Evolutionary conservation across 257 asterid genomes (phyloP).

Genomic region (Nyctanthes arbortristis): DNA sequence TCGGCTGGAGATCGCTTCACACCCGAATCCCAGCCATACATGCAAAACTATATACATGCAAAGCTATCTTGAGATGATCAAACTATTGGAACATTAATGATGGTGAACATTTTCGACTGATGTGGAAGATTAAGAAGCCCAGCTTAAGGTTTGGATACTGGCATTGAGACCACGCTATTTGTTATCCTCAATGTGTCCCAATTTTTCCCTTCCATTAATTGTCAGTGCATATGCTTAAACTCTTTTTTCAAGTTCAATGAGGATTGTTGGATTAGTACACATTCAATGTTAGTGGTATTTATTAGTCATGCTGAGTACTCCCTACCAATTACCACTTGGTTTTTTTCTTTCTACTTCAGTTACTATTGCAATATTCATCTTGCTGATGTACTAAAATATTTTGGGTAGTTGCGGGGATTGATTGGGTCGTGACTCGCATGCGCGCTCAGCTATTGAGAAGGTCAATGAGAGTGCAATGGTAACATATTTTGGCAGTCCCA

Average conservation of each 20-base stretch:
- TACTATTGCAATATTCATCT: background rate
- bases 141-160: background rate
- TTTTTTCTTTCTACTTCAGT: background rate
- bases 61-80: slow-evolving; percentile 72
- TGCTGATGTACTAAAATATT: background rate
- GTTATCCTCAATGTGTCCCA: too few relatives aligned
- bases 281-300: too few relatives aligned
- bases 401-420: background rate
- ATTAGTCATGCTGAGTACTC: background rate
- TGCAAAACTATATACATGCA: slow-evolving; percentile 78
- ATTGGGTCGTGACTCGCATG: background rate
- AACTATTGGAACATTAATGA: slow-evolving; percentile 64
- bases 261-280: too few relatives aligned
- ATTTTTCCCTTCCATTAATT: too few relatives aligned
- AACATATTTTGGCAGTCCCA: too few relatives aligned
- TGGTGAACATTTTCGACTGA: background rate
- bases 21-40: slow-evolving; percentile 46
- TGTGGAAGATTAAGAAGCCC: background rate
- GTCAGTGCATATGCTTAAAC: too few relatives aligned
- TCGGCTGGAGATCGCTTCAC: slow-evolving; percentile 50
- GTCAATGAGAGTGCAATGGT: background rate
- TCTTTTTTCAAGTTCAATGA: too few relatives aligned
- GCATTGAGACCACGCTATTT: too few relatives aligned
- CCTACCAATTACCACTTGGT: background rate
- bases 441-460: background rate